These are phyloP conservation scores for Diversispora epigaea DNA, from an alignment of 192 early-diverging fungal genomes.

Conservation along the genomic window DNA sequence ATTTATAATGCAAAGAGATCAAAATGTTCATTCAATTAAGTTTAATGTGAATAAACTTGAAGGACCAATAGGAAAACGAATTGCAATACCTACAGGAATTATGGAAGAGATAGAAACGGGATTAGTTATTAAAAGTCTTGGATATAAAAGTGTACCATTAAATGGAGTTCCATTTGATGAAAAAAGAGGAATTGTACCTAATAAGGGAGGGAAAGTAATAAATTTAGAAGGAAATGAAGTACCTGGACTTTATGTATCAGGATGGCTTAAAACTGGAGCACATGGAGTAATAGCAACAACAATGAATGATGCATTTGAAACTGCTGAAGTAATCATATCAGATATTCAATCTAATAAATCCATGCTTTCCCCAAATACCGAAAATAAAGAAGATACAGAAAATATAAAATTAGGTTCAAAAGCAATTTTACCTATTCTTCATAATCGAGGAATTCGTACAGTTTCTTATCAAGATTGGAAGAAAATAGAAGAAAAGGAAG, in stretches of 20 bases:
- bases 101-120: constrained; percentile 60
- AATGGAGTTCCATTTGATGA: constrained; percentile 78
- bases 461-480: constrained; percentile 83
- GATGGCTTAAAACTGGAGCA: constrained; percentile 96
- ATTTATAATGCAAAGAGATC: constrained; percentile 38
- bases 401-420: constrained; percentile 16
- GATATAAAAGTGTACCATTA: constrained; percentile 76
- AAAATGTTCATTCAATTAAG: constrained; percentile 42
- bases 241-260: constrained; percentile 82
- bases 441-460: constrained; percentile 40
- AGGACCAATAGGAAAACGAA: constrained; percentile 52
- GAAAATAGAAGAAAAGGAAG: constrained; percentile 73
- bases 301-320: constrained; percentile 91
- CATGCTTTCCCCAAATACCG: constrained; percentile 36
- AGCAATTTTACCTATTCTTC: constrained; percentile 39
- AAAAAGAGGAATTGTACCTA: constrained; percentile 67
- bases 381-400: not conserved
- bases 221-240: constrained; percentile 43
- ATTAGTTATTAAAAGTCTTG: constrained; percentile 79
- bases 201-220: constrained; percentile 72
- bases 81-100: constrained; percentile 62
- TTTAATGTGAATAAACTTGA: constrained; percentile 71
- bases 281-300: constrained; percentile 92
- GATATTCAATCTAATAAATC: constrained; percentile 53
- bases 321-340: constrained; percentile 71